A percentile compares a stretch with the other conserved stretches of the same genome.
Evolutionary conservation across 768 basidiomycete species (phyloP).

Genomic region (Mycena haematopus): DNA sequence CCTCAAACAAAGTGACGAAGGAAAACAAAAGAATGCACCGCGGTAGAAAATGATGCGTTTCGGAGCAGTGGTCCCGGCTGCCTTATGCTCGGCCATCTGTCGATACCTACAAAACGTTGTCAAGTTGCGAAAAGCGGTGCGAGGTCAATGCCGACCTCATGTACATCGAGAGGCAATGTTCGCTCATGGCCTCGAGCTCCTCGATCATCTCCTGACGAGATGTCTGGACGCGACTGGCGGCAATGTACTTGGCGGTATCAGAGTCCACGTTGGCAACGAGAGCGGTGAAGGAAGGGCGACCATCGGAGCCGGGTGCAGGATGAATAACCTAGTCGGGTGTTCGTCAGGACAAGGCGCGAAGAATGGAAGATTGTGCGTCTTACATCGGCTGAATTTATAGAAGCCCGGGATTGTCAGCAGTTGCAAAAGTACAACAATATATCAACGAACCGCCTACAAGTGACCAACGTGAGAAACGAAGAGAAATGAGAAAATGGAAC

Average conservation of each 20-base stretch:
- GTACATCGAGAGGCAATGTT: background rate
- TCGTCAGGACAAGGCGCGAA: too few relatives aligned
- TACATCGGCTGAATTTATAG: constrained; percentile 58
- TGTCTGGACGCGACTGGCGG: constrained; percentile 28
- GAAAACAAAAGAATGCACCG: constrained; percentile 46
- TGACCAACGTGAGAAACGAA: background rate
- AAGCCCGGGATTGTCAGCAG: constrained; percentile 44
- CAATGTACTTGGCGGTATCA: constrained; percentile 76
- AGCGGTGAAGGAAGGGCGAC: constrained; percentile 81
- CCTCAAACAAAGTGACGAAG: constrained; percentile 1
- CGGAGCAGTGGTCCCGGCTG: constrained; percentile 50
- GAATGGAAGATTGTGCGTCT: background rate
- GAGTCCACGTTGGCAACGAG: constrained; percentile 84
- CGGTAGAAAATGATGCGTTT: constrained; percentile 80
- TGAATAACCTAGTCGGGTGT: constrained; percentile 62
- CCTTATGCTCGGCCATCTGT: constrained; percentile 57
- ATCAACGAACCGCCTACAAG: constrained; percentile 10
- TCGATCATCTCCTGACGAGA: background rate
- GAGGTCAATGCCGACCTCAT: background rate
- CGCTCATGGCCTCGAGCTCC: background rate
- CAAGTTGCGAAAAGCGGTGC: background rate
- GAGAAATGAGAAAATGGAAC: background rate
- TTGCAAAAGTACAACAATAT: background rate
- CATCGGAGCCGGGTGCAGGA: constrained; percentile 80
- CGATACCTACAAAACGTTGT: constrained; percentile 47